Evolutionary conservation across 148 eudicot species (phyloP).

Genomic region (Amaranthus palmeri): DNA sequence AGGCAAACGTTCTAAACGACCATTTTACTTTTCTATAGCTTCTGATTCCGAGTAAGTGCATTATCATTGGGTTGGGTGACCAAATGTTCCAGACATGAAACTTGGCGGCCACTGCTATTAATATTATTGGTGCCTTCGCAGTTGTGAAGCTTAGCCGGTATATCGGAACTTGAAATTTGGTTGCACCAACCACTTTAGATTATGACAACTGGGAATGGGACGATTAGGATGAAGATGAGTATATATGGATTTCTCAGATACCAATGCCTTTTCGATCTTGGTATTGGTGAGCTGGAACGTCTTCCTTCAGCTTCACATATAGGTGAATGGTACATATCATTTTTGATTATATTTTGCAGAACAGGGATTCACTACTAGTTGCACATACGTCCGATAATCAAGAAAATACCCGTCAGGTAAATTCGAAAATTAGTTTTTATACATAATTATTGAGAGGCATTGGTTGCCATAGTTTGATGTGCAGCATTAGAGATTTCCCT

Average conservation of each 20-base stretch:
- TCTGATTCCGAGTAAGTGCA: conserved; percentile 58
- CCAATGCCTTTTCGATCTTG: neutral
- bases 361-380: conserved; percentile 8
- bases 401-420: conserved; percentile 9
- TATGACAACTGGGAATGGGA: neutral
- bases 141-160: conserved; percentile 18
- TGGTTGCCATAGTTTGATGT: conserved; percentile 13
- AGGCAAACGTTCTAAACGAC: conserved; percentile 66
- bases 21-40: conserved; percentile 58
- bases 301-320: conserved; percentile 18
- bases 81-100: neutral
- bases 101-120: conserved; percentile 4
- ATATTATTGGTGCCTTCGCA: neutral
- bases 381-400: conserved; percentile 24
- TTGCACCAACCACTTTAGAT: neutral
- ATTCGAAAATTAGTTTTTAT: conserved; percentile 16
- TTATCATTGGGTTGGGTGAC: conserved; percentile 2
- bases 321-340: conserved; percentile 23
- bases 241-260: neutral
- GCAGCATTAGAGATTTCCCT: neutral
- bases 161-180: conserved; percentile 5
- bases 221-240: conserved; percentile 3
- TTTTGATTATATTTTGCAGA: conserved; percentile 15
- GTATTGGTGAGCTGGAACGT: conserved; percentile 19
- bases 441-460: neutral